phyloP scores from a whole-genome alignment of 176 grass and related monocot species.

The Carex parvula region DNA sequence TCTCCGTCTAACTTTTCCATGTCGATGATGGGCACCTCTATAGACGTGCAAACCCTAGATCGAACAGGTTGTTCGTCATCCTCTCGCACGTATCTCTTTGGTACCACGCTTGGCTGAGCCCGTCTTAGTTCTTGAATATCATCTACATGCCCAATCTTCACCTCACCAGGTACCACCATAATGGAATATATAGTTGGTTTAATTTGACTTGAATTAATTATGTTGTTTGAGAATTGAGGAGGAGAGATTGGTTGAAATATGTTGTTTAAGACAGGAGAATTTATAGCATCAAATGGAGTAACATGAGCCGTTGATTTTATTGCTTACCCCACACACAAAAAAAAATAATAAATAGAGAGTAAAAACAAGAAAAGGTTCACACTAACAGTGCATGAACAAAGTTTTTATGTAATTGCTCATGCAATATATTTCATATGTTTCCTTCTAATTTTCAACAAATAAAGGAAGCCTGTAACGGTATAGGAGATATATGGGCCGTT shows the following conservation, averaged over 20 bases:
- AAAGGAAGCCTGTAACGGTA: too few species aligned
- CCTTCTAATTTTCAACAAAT: too few species aligned
- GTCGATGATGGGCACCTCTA: slow-evolving; percentile 60
- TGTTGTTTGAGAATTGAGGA: neutral
- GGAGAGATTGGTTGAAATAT: neutral
- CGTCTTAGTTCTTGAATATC: slow-evolving; percentile 76
- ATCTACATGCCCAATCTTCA: slow-evolving; percentile 43
- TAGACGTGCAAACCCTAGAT: slow-evolving; percentile 8
- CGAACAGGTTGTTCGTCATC: slow-evolving; percentile 40
- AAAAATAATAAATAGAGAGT: too few species aligned
- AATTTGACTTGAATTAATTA: neutral
- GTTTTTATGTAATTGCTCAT: too few species aligned
- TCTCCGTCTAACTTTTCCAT: slow-evolving; percentile 33
- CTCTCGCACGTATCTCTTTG: slow-evolving; percentile 57
- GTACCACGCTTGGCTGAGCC: slow-evolving; percentile 29
- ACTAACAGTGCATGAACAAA: too few species aligned
- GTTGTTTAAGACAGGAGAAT: neutral
- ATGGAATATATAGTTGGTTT: too few species aligned
- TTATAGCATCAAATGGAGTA: neutral
- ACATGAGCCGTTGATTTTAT: neutral
- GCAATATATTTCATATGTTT: too few species aligned
- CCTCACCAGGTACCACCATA: slow-evolving; percentile 4
- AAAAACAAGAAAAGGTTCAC: too few species aligned
- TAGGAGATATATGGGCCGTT: neutral
- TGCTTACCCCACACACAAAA: neutral